phyloP scores from a whole-genome alignment of 1,284 basidiomycete species.

The Malassezia slooffiae region DNA sequence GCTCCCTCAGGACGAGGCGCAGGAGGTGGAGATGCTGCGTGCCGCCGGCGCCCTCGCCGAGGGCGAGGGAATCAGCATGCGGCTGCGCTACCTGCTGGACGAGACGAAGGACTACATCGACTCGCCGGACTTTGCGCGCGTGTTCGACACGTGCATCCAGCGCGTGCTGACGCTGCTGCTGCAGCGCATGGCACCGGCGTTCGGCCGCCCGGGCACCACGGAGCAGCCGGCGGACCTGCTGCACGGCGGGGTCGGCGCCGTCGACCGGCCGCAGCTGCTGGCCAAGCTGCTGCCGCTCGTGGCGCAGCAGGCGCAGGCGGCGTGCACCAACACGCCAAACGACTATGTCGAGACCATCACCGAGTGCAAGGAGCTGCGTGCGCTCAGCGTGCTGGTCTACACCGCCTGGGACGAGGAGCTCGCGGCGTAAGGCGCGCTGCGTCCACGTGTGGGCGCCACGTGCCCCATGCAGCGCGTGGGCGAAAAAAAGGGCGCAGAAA shows the following conservation, averaged over 20 bases:
- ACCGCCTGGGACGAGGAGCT: conserved; percentile 12
- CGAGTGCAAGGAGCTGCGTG: conserved; percentile 12
- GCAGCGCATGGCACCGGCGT: conserved; percentile 51
- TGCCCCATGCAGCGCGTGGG: neutral
- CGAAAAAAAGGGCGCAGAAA: no score
- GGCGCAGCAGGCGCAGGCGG: conserved; percentile 62
- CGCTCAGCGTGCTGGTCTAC: conserved; percentile 15
- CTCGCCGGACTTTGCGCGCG: conserved; percentile 59
- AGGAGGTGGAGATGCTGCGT: conserved; percentile 32
- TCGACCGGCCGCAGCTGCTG: conserved; percentile 52
- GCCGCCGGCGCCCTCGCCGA: conserved; percentile 31
- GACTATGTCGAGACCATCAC: conserved; percentile 58
- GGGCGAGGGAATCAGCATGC: conserved; percentile 33
- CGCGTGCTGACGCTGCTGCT: conserved; percentile 55
- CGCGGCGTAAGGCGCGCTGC: conserved; percentile 1
- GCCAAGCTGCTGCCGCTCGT: conserved; percentile 68
- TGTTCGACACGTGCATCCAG: conserved; percentile 61
- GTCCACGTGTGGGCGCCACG: conserved; percentile 7
- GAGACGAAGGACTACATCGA: conserved; percentile 60
- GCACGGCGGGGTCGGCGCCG: conserved; percentile 52
- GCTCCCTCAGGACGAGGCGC: conserved; percentile 28
- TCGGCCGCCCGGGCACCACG: conserved; percentile 22
- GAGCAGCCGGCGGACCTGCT: conserved; percentile 14
- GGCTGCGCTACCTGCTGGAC: conserved; percentile 57
- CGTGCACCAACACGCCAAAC: conserved; percentile 63